A percentile compares a stretch with the other conserved stretches of the same genome.
These are phyloP conservation scores for Purpureocillium takamizusanense DNA, from an alignment of 2,329 filamentous ascomycete species.

Conservation along the genomic window DNA sequence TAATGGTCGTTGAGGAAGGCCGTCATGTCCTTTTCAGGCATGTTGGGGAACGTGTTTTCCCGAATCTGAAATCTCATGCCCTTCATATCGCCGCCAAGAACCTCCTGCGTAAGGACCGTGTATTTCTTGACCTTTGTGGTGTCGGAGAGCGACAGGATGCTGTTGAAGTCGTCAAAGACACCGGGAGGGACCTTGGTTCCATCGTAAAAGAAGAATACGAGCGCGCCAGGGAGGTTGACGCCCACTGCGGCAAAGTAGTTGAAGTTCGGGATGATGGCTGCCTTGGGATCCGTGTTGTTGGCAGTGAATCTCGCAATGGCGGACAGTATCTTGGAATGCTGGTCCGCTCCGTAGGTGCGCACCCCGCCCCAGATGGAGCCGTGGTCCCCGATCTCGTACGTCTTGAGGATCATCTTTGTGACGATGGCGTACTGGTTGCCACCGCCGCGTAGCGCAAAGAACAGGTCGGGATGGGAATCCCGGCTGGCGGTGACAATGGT, in stretches of 20 bases:
- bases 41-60: constrained; percentile 13
- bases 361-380: constrained; percentile 33
- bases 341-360: constrained; percentile 22
- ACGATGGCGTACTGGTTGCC: constrained; percentile 48
- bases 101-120: constrained; percentile 23
- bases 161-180: constrained; percentile 48
- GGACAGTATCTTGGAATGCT: constrained; percentile 27
- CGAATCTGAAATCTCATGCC: constrained; percentile 10
- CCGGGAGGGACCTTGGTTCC: constrained; percentile 40
- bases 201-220: constrained; percentile 56
- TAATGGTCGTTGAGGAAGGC: constrained; percentile 11
- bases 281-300: constrained; percentile 49
- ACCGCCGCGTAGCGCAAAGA: constrained; percentile 43
- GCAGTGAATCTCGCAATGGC: constrained; percentile 47
- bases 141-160: constrained; percentile 32
- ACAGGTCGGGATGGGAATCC: constrained; percentile 37
- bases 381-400: constrained; percentile 27
- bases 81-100: constrained; percentile 7
- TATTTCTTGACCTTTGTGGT: constrained; percentile 37
- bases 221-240: constrained; percentile 34
- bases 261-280: constrained; percentile 48
- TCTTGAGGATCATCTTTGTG: constrained; percentile 32
- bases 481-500: constrained; percentile 34
- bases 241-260: constrained; percentile 18
- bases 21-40: constrained; percentile 11